phyloP scores from a whole-genome alignment of 75 land plant genomes.

The Pseudotsuga menziesii region DNA sequence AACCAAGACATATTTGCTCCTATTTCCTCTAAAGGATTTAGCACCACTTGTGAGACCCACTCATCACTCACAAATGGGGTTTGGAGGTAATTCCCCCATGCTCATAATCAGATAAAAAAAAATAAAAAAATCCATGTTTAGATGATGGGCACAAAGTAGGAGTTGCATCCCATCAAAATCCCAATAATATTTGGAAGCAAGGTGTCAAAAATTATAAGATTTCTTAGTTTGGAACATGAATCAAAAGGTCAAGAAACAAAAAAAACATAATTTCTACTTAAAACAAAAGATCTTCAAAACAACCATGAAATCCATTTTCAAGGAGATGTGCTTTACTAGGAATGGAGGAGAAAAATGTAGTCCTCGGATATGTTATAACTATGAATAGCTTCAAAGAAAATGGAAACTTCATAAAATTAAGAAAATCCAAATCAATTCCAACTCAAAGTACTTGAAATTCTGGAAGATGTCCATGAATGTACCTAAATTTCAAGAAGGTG shows the following conservation, averaged over 20 bases:
- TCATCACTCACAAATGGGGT: no score
- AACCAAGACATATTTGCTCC: no score
- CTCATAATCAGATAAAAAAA: not conserved
- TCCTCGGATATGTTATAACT: not conserved
- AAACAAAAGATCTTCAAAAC: not conserved
- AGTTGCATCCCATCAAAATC: not conserved
- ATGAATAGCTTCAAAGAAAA: not conserved
- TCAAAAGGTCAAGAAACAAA: slow-evolving; percentile 1
- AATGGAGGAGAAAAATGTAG: no score
- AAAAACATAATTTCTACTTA: not conserved
- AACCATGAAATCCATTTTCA: not conserved
- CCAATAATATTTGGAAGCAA: not conserved
- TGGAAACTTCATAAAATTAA: no score
- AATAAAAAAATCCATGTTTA: not conserved
- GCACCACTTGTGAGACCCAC: no score
- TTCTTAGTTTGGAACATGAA: not conserved
- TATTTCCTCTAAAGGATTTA: no score
- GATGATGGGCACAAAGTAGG: not conserved
- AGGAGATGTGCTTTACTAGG: not conserved
- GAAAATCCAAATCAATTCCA: no score
- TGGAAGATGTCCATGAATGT: not conserved
- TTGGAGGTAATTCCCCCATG: not conserved
- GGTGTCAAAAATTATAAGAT: not conserved
- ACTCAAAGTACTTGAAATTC: no score
- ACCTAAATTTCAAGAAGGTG: slow-evolving; percentile 91